phyloP scores from a whole-genome alignment of 2,329 filamentous ascomycete species.

The Septoria petroselini region DNA sequence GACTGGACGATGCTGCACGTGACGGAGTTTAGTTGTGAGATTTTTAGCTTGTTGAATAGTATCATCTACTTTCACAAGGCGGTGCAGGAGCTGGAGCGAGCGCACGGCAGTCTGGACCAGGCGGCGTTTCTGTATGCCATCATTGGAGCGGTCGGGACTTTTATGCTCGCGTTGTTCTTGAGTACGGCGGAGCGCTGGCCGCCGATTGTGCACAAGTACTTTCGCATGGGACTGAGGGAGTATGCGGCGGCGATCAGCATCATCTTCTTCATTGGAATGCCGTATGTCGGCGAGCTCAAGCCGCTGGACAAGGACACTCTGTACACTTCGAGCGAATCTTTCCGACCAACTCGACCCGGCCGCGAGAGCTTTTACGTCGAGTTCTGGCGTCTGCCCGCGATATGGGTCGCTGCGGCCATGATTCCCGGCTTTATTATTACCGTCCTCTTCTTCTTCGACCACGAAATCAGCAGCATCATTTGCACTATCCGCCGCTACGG shows the following conservation, averaged over 20 bases:
- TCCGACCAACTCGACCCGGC: slow-evolving; percentile 41
- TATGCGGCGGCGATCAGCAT: slow-evolving; percentile 66
- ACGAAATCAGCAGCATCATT: slow-evolving; percentile 67
- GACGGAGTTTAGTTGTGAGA: slow-evolving; percentile 64
- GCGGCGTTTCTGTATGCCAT: slow-evolving; percentile 64
- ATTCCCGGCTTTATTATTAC: slow-evolving; percentile 63
- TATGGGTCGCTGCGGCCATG: slow-evolving; percentile 61
- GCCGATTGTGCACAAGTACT: slow-evolving; percentile 44
- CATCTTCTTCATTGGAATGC: slow-evolving; percentile 62
- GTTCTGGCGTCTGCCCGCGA: slow-evolving; percentile 60
- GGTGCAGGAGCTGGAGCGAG: slow-evolving; percentile 61
- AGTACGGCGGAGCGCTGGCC: slow-evolving; percentile 60
- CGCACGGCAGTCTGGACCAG: slow-evolving; percentile 55
- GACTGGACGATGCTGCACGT: slow-evolving; percentile 70
- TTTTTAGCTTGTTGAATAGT: slow-evolving; percentile 64
- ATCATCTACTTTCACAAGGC: slow-evolving; percentile 65
- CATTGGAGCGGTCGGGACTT: slow-evolving; percentile 62
- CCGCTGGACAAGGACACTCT: slow-evolving; percentile 51
- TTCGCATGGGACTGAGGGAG: slow-evolving; percentile 60
- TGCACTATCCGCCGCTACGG: slow-evolving; percentile 62
- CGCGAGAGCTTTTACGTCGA: slow-evolving; percentile 58
- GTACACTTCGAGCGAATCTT: slow-evolving; percentile 9
- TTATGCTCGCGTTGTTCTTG: slow-evolving; percentile 59
- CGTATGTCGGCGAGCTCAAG: slow-evolving; percentile 59
- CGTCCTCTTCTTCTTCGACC: slow-evolving; percentile 67